Percentiles rank a stretch among this genome's conserved stretches.
Evolutionary conservation across 2,329 filamentous ascomycete genomes (phyloP).

Genomic region (Claviceps sp.): DNA sequence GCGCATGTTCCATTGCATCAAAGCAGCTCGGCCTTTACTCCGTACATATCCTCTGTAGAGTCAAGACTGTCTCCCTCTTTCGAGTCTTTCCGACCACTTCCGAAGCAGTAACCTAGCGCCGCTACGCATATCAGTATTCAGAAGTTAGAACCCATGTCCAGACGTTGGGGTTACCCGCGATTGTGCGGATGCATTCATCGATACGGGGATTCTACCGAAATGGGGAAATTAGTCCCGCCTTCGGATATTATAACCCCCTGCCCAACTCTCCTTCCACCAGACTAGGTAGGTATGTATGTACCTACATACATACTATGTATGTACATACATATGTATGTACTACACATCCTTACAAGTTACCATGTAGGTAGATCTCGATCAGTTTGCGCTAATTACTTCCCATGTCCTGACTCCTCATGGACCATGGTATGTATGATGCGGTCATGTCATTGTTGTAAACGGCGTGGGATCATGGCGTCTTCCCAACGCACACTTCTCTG

Average conservation of each 20-base stretch:
- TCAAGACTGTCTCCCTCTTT: no score
- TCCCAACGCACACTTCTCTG: no score
- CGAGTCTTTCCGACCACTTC: neutral
- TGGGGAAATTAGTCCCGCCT: constrained; percentile 1
- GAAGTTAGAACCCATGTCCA: neutral
- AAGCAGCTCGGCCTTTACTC: no score
- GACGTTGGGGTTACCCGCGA: neutral
- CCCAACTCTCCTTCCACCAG: neutral
- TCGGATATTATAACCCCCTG: neutral
- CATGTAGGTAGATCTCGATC: neutral
- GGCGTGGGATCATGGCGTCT: no score
- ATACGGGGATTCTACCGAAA: neutral
- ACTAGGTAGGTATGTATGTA: neutral
- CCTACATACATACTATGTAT: no score
- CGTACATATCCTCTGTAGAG: no score
- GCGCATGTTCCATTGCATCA: no score
- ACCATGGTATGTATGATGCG: no score
- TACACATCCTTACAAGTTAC: no score
- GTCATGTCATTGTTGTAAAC: no score
- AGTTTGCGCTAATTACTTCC: no score
- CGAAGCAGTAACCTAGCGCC: neutral
- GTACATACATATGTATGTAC: neutral
- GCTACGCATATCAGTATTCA: neutral
- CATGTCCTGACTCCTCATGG: no score
- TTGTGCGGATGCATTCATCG: neutral